Conservation (phyloP, 805 yeast species). For the Candida broadrunensis region DNA sequence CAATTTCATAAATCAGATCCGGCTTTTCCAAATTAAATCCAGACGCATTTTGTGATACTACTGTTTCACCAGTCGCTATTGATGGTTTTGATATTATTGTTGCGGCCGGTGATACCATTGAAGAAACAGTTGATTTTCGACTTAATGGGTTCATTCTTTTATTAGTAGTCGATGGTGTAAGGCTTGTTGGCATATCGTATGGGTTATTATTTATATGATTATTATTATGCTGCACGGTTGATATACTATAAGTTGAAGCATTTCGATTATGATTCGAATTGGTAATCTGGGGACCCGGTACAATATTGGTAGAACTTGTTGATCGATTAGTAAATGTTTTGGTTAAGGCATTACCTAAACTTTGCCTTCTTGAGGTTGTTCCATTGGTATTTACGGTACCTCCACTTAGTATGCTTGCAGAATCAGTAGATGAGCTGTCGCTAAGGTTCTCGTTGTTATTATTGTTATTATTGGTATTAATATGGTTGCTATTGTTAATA, state of each 20-base stretch:
- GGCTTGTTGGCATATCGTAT: constrained; percentile 6
- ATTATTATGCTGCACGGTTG: constrained; percentile 23
- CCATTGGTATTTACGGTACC: constrained; percentile 12
- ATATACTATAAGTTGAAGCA: constrained; percentile 38
- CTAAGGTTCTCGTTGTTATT: constrained; percentile 16
- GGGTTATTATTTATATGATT: constrained; percentile 5
- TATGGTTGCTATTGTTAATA: constrained; percentile 2
- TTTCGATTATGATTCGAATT: constrained; percentile 36
- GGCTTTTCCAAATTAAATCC: constrained; percentile 60
- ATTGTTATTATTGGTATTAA: constrained; percentile 5
- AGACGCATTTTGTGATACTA: constrained; percentile 13
- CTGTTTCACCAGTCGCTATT: constrained; percentile 12
- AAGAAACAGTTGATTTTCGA: constrained; percentile 20
- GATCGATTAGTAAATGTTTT: constrained; percentile 13
- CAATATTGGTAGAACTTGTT: constrained; percentile 16
- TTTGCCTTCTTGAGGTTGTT: constrained; percentile 8
- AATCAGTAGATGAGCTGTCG: constrained; percentile 31
- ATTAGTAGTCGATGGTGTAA: neutral
- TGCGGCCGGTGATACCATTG: constrained; percentile 19
- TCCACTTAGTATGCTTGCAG: constrained; percentile 26
- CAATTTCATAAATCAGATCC: constrained; percentile 59
- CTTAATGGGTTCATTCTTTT: constrained; percentile 4
- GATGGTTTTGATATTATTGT: constrained; percentile 26
- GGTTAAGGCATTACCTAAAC: constrained; percentile 9
- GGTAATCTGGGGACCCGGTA: constrained; percentile 28